These are phyloP conservation scores for Yamadazyma membranifaciens DNA, from an alignment of 1,139 yeast species.

Conservation along the genomic window DNA sequence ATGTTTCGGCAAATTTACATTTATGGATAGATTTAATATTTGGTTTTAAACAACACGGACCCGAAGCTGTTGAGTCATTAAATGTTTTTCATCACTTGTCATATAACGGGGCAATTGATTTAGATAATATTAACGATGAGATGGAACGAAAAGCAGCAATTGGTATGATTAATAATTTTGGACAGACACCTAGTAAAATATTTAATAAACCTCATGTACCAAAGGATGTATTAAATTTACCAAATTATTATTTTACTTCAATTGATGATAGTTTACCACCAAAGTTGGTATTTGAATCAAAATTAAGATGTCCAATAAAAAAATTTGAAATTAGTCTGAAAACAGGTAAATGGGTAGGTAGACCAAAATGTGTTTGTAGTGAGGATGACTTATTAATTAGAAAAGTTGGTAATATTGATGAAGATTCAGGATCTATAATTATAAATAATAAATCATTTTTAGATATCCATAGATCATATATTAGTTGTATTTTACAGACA, in stretches of 20 bases:
- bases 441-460: slow-evolving; percentile 44
- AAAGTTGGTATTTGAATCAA: slow-evolving; percentile 34
- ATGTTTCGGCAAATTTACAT: slow-evolving; percentile 71
- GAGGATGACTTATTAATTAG: slow-evolving; percentile 43
- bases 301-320: slow-evolving; percentile 32
- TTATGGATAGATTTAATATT: slow-evolving; percentile 82
- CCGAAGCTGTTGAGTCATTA: slow-evolving; percentile 58
- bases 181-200: slow-evolving; percentile 79
- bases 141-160: slow-evolving; percentile 71
- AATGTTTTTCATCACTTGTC: slow-evolving; percentile 83
- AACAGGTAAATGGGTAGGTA: slow-evolving; percentile 45
- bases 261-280: slow-evolving; percentile 24
- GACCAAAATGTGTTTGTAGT: slow-evolving; percentile 36
- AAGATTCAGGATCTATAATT: slow-evolving; percentile 33
- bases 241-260: slow-evolving; percentile 32
- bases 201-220: slow-evolving; percentile 64
- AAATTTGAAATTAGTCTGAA: slow-evolving; percentile 39
- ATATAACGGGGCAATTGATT: slow-evolving; percentile 76
- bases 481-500: slow-evolving; percentile 34
- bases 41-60: slow-evolving; percentile 76
- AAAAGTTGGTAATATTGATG: slow-evolving; percentile 25
- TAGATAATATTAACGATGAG: slow-evolving; percentile 70
- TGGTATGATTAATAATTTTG: slow-evolving; percentile 85
- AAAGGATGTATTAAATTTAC: slow-evolving; percentile 38
- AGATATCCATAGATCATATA: slow-evolving; percentile 37